Evolutionary conservation across 306 rosid genomes (phyloP).

Genomic region (Carpinus viminea): DNA sequence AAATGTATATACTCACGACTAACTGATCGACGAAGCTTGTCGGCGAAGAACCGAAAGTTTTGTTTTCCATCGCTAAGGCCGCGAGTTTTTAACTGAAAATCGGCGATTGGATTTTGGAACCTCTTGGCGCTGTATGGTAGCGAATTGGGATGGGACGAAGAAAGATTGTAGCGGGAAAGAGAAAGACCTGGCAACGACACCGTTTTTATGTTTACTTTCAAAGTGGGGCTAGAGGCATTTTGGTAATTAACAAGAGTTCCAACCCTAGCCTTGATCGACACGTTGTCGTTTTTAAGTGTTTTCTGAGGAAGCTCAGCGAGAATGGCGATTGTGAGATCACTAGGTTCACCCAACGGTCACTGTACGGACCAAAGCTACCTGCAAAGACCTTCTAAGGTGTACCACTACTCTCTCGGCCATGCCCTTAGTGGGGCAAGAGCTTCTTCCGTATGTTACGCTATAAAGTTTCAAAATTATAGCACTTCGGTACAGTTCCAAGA

Average conservation of each 20-base stretch:
- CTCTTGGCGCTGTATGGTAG: too few species aligned
- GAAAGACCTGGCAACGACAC: too few species aligned
- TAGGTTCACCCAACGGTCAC: too few species aligned
- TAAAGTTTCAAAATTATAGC: constrained; percentile 15
- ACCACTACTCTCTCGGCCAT: neutral
- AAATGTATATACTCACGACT: constrained; percentile 49
- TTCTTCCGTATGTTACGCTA: neutral
- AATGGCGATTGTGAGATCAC: neutral
- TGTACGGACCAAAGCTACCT: neutral
- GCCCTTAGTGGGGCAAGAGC: neutral
- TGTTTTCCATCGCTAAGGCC: constrained; percentile 40
- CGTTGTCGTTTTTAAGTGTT: too few species aligned
- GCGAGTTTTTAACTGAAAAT: too few species aligned
- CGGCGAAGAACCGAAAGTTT: constrained; percentile 33
- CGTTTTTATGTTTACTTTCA: too few species aligned
- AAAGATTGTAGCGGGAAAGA: too few species aligned
- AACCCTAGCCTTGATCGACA: too few species aligned
- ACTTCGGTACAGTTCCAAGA: constrained; percentile 5
- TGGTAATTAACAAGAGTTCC: too few species aligned
- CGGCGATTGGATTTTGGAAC: too few species aligned
- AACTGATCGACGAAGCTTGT: constrained; percentile 43
- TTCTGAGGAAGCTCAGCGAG: neutral
- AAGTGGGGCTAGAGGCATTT: too few species aligned
- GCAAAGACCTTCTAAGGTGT: neutral
- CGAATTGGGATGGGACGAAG: too few species aligned